A percentile compares a stretch with the other conserved stretches of the same genome.
Evolutionary conservation across 306 rosid species (phyloP).

Genomic region (Alnus glutinosa): DNA sequence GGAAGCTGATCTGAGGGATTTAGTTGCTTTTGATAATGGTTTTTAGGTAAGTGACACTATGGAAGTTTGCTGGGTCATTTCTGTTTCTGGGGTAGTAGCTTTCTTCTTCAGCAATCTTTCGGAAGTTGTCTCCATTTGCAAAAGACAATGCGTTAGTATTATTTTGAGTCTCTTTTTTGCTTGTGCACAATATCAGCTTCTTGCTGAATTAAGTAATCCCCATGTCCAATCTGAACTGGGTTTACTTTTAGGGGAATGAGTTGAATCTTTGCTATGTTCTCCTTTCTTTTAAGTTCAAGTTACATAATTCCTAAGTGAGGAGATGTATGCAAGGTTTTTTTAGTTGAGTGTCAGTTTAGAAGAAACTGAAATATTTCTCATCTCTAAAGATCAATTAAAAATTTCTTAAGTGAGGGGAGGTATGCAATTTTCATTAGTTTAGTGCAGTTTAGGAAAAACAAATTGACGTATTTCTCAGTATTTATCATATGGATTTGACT

Average conservation of each 20-base stretch:
- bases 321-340: too few species aligned
- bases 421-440: background rate
- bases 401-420: background rate
- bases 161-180: background rate
- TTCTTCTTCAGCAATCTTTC: background rate
- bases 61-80: background rate
- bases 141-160: background rate
- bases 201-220: background rate
- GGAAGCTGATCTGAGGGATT: background rate
- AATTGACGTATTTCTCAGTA: background rate
- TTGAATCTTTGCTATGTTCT: slow-evolving; percentile 8
- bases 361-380: too few species aligned
- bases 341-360: too few species aligned
- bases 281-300: background rate
- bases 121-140: background rate
- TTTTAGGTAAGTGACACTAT: background rate
- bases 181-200: slow-evolving; percentile 9
- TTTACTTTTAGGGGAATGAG: too few species aligned
- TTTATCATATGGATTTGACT: background rate
- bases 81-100: background rate
- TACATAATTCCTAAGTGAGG: background rate
- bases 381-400: too few species aligned
- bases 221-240: background rate
- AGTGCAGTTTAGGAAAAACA: too few species aligned
- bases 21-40: background rate